Evolutionary conservation across 352 stramenopile genomes (phyloP).

Genomic region (Phytophthora foliorum): DNA sequence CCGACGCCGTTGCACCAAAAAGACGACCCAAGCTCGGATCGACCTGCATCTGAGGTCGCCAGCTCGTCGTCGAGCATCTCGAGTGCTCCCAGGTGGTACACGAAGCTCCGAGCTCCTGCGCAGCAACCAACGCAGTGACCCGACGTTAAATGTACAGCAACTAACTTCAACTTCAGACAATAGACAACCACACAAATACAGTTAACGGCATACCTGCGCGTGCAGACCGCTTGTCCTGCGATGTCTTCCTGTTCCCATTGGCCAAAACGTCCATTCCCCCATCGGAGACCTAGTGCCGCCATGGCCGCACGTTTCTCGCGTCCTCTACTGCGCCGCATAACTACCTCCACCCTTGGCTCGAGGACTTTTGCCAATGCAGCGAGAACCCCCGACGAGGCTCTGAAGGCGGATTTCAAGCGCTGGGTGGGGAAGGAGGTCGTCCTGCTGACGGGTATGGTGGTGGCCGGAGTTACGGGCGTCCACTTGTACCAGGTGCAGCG

Average conservation of each 20-base stretch:
- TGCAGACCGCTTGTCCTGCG: neutral
- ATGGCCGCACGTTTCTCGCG: conserved; percentile 35
- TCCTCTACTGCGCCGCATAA: conserved; percentile 16
- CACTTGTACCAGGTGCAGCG: conserved; percentile 70
- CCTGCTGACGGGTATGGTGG: conserved; percentile 57
- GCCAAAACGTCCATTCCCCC: conserved; percentile 24
- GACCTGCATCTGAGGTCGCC: conserved; percentile 10
- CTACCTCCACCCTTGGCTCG: neutral
- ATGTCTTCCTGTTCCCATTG: conserved; percentile 18
- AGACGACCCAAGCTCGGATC: conserved; percentile 1
- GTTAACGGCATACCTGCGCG: neutral
- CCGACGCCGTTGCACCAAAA: conserved; percentile 34
- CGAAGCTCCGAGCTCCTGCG: conserved; percentile 51
- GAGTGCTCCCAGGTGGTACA: conserved; percentile 70
- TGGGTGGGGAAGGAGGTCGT: conserved; percentile 65
- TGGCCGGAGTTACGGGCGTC: conserved; percentile 57
- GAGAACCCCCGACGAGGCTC: conserved; percentile 42
- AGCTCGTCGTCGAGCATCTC: conserved; percentile 30
- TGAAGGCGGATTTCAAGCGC: conserved; percentile 74
- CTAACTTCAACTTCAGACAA: conserved; percentile 9
- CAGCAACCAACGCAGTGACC: conserved; percentile 12
- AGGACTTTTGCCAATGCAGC: conserved; percentile 33
- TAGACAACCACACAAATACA: neutral
- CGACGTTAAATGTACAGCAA: neutral
- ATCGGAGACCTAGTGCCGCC: neutral